Evolutionary conservation across 1,284 basidiomycete species (phyloP).

Genomic region (Ustilago tritici): DNA sequence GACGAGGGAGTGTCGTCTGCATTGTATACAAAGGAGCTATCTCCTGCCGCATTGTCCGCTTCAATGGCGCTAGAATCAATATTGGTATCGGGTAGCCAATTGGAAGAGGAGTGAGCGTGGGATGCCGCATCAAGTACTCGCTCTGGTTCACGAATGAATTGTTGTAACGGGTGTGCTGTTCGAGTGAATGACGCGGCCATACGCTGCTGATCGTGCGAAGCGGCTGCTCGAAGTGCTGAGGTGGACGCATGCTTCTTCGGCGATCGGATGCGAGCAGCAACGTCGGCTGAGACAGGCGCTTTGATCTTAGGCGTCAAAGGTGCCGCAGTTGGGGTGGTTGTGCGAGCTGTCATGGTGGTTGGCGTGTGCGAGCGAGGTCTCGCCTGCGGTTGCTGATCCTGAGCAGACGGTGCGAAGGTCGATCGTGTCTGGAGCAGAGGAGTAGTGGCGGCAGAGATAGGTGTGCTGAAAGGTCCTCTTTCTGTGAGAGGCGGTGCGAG

Average conservation of each 20-base stretch:
- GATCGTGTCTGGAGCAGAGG: slow-evolving; percentile 26
- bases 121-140: slow-evolving; percentile 1
- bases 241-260: slow-evolving; percentile 45
- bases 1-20: slow-evolving; percentile 15
- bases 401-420: slow-evolving; percentile 5
- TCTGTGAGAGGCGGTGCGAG: not conserved
- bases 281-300: slow-evolving; percentile 43
- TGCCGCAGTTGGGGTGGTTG: slow-evolving; percentile 4
- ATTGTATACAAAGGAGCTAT: slow-evolving; percentile 61
- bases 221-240: slow-evolving; percentile 19
- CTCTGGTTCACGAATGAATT: slow-evolving; percentile 11
- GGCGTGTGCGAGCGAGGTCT: slow-evolving; percentile 43
- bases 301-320: slow-evolving; percentile 41
- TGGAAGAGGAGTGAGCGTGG: slow-evolving; percentile 28
- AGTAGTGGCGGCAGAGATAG: slow-evolving; percentile 17
- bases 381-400: slow-evolving; percentile 5
- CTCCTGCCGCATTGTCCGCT: slow-evolving; percentile 26
- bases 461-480: slow-evolving; percentile 6
- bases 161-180: slow-evolving; percentile 17
- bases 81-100: slow-evolving; percentile 14
- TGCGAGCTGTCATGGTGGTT: slow-evolving; percentile 23
- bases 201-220: not conserved
- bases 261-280: slow-evolving; percentile 39
- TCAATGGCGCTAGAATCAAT: not conserved
- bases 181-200: not conserved